A percentile compares a stretch with the other conserved stretches of the same genome.
phyloP scores from a whole-genome alignment of 2,329 filamentous ascomycete genomes.

The Aaosphaeria pasadenensis region DNA sequence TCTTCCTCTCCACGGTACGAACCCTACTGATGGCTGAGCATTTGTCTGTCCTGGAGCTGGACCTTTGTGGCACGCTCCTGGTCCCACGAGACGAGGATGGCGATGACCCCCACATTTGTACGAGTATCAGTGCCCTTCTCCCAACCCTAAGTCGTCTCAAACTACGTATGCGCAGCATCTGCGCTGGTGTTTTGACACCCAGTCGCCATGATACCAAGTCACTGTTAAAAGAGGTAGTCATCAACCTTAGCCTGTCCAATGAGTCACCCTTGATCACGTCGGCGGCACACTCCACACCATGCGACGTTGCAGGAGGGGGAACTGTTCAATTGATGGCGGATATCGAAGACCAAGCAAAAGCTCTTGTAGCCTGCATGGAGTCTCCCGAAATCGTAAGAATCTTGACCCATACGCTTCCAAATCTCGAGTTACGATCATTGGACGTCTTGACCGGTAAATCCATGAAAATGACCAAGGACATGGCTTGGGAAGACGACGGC shows the following conservation, averaged over 20 bases:
- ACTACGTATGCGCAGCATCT: constrained; percentile 18
- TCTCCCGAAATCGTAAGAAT: constrained; percentile 18
- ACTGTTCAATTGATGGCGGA: constrained; percentile 11
- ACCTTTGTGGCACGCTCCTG: constrained; percentile 9
- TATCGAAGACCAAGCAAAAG: constrained; percentile 17
- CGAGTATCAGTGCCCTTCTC: constrained; percentile 44
- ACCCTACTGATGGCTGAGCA: constrained; percentile 13
- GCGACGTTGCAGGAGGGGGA: constrained; percentile 6
- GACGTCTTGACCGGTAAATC: constrained; percentile 18
- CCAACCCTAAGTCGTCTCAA: constrained; percentile 29
- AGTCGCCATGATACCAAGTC: constrained; percentile 14
- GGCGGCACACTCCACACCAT: constrained; percentile 11
- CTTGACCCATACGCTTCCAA: constrained; percentile 15
- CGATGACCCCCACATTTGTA: constrained; percentile 33
- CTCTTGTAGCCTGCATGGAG: constrained; percentile 15
- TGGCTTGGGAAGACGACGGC: constrained; percentile 19
- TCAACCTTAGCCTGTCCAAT: constrained; percentile 19
- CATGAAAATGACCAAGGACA: constrained; percentile 11
- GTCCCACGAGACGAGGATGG: constrained; percentile 8
- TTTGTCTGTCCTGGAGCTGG: constrained; percentile 12
- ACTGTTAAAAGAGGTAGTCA: constrained; percentile 15
- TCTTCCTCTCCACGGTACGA: constrained; percentile 14
- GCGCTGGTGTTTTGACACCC: constrained; percentile 16
- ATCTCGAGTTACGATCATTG: constrained; percentile 14
- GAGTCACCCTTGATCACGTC: constrained; percentile 12